Evolutionary conservation across 2,329 filamentous ascomycete species (phyloP).

Genomic region (Cladosporium sp.): DNA sequence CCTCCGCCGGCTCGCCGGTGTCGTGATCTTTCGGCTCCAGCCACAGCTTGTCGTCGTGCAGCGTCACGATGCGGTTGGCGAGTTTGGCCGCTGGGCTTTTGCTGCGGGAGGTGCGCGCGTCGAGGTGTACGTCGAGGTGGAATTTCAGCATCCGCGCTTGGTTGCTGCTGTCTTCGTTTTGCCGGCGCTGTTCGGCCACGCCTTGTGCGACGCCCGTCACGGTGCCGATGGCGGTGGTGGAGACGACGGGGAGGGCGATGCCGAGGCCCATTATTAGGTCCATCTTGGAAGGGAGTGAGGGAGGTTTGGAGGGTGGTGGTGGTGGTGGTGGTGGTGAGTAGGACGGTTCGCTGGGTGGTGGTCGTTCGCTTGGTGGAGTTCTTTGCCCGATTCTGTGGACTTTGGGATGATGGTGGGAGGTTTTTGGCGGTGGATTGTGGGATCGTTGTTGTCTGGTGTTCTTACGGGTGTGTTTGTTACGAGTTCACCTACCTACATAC

Average conservation of each 20-base stretch:
- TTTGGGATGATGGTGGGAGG: too few species aligned
- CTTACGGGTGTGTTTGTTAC: too few species aligned
- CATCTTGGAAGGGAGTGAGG: slow-evolving; percentile 1
- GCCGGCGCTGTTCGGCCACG: slow-evolving; percentile 46
- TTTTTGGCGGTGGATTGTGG: too few species aligned
- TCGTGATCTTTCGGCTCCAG: slow-evolving; percentile 22
- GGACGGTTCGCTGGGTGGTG: too few species aligned
- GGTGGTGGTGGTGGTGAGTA: neutral
- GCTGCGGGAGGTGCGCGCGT: slow-evolving; percentile 23
- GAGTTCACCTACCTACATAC: too few species aligned
- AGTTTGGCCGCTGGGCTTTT: slow-evolving; percentile 12
- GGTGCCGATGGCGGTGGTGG: slow-evolving; percentile 44
- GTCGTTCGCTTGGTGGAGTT: too few species aligned
- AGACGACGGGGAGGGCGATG: slow-evolving; percentile 30
- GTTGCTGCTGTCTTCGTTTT: slow-evolving; percentile 47
- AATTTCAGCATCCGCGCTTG: slow-evolving; percentile 51
- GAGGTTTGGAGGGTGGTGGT: neutral
- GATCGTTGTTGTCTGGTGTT: too few species aligned
- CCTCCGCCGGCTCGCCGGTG: slow-evolving; percentile 27
- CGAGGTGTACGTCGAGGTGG: slow-evolving; percentile 44
- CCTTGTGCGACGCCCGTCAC: slow-evolving; percentile 50
- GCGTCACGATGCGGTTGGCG: slow-evolving; percentile 37
- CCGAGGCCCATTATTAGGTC: slow-evolving; percentile 32
- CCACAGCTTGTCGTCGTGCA: slow-evolving; percentile 44
- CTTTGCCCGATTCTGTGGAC: too few species aligned